Conservation (phyloP, 2,329 filamentous ascomycete species). For the Pseudocercospora fijiensis region DNA sequence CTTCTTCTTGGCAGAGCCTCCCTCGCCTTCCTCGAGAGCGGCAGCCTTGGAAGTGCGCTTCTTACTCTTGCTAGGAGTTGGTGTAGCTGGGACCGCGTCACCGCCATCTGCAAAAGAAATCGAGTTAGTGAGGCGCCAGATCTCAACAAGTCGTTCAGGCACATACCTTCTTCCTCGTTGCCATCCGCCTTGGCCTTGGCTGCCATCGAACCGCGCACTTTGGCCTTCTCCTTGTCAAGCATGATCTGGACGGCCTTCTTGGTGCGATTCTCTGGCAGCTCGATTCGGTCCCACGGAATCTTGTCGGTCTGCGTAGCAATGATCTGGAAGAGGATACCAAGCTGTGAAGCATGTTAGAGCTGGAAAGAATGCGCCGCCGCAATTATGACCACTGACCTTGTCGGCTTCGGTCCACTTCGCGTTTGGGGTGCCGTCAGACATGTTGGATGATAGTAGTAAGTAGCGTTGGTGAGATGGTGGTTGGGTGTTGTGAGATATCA, state of each 20-base stretch:
- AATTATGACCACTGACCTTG: conserved; percentile 26
- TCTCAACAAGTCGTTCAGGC: background rate
- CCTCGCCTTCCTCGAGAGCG: conserved; percentile 22
- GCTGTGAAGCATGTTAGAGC: conserved; percentile 15
- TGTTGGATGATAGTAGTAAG: conserved; percentile 18
- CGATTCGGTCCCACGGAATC: conserved; percentile 34
- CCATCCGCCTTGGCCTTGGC: conserved; percentile 9
- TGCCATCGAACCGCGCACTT: conserved; percentile 22
- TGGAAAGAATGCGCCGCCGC: background rate
- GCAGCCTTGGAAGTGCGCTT: conserved; percentile 27
- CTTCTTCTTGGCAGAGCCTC: conserved; percentile 24
- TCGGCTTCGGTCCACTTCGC: conserved; percentile 37
- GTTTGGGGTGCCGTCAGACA: conserved; percentile 27
- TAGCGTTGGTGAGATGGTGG: conserved; percentile 7
- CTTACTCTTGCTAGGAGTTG: conserved; percentile 25
- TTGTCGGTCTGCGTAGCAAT: conserved; percentile 28
- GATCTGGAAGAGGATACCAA: conserved; percentile 33
- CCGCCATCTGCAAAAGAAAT: conserved; percentile 9
- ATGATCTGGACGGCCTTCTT: conserved; percentile 33
- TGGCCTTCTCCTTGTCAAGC: conserved; percentile 37
- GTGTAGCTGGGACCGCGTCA: conserved; percentile 10
- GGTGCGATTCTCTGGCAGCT: conserved; percentile 36
- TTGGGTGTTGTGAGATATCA: conserved; percentile 4
- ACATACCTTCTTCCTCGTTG: background rate
- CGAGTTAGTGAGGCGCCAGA: background rate